Conservation (phyloP, 2,329 filamentous ascomycete species). For the Pseudogymnoascus sp. region DNA sequence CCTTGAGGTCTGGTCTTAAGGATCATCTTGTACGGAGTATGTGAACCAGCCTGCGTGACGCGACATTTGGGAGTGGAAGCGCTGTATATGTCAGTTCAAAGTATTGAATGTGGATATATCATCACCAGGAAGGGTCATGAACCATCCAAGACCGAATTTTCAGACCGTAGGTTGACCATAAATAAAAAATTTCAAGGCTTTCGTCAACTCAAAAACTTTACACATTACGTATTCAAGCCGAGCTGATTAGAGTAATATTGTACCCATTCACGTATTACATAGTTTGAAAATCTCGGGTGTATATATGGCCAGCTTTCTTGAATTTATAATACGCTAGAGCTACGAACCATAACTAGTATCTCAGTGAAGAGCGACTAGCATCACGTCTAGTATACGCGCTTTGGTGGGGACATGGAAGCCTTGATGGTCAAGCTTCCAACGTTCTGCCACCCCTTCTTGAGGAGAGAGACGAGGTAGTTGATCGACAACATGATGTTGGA, state of each 20-base stretch:
- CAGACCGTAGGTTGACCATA: neutral
- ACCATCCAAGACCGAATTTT: neutral
- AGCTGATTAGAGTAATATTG: neutral
- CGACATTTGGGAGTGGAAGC: neutral
- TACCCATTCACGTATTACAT: neutral
- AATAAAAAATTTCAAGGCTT: neutral
- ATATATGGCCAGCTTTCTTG: neutral
- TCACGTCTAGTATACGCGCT: slow-evolving; percentile 78
- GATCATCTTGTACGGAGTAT: neutral
- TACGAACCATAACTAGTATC: slow-evolving; percentile 17
- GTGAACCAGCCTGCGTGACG: neutral
- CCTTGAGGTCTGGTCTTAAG: neutral
- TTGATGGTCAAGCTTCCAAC: slow-evolving; percentile 99
- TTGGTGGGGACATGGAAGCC: slow-evolving; percentile 98
- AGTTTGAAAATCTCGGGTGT: slow-evolving; percentile 13
- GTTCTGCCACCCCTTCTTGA: slow-evolving; percentile 99
- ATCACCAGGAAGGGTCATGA: neutral
- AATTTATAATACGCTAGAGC: slow-evolving; percentile 12
- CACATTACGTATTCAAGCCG: neutral
- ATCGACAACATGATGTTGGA: slow-evolving; percentile 98
- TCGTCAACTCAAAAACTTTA: neutral
- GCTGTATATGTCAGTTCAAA: no score
- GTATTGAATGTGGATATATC: neutral
- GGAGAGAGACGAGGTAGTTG: slow-evolving; percentile 98
- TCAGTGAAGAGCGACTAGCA: slow-evolving; percentile 18